Conservation (phyloP, 1,284 basidiomycete genomes). For the Coniferiporia sulphurascens region DNA sequence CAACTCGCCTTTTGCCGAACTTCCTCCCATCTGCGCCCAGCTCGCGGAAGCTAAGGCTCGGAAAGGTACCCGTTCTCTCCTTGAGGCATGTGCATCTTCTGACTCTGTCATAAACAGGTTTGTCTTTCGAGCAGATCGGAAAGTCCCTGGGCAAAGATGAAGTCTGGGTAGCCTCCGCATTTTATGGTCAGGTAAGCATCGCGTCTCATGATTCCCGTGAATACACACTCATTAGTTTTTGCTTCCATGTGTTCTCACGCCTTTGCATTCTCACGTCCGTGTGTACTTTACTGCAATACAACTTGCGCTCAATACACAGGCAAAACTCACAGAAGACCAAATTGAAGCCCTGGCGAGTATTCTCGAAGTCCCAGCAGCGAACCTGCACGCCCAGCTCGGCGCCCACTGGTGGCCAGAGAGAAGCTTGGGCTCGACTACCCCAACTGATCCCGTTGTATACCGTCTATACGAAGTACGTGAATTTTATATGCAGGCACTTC, state of each 20-base stretch:
- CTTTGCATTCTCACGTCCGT: neutral
- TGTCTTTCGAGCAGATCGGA: constrained; percentile 73
- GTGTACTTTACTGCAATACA: neutral
- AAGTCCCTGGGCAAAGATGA: constrained; percentile 72
- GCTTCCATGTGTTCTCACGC: neutral
- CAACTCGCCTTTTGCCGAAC: constrained; percentile 44
- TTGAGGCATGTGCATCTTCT: neutral
- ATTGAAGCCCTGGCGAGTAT: constrained; percentile 47
- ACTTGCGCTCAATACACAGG: constrained; percentile 35
- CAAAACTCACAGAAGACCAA: constrained; percentile 62
- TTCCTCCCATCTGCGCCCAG: constrained; percentile 45
- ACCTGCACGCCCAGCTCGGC: constrained; percentile 49
- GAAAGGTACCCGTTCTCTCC: constrained; percentile 41
- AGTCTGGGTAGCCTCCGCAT: constrained; percentile 83
- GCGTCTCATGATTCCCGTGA: neutral
- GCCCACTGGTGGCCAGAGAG: constrained; percentile 71
- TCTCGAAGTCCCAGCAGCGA: constrained; percentile 41
- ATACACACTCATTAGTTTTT: neutral
- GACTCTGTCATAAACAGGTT: constrained; percentile 35
- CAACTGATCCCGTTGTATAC: constrained; percentile 80
- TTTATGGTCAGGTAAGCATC: constrained; percentile 71
- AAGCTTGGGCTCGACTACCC: constrained; percentile 61
- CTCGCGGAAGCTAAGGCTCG: constrained; percentile 67
- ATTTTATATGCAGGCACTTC: neutral
- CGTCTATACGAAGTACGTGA: constrained; percentile 72